A percentile compares a stretch with the other conserved stretches of the same genome.
Evolutionary conservation across 2,329 filamentous ascomycete genomes (phyloP).

Genomic region (Xylariaceae sp.): DNA sequence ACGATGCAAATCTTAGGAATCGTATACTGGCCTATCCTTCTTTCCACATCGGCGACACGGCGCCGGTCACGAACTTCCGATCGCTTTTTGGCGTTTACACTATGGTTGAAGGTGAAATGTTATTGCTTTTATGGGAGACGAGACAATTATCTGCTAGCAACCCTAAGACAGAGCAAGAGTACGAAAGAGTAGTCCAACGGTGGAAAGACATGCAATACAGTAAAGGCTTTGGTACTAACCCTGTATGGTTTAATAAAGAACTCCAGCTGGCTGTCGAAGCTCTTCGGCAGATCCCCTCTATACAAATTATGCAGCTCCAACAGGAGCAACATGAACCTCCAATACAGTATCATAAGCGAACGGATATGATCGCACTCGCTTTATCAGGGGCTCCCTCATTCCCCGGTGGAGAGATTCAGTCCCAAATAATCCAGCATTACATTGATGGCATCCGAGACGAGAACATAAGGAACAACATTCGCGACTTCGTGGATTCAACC

Average conservation of each 20-base stretch:
- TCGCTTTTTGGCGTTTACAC: conserved; percentile 60
- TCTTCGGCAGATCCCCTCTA: conserved; percentile 57
- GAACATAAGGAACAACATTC: conserved; percentile 52
- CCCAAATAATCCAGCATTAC: conserved; percentile 48
- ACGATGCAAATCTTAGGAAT: conserved; percentile 51
- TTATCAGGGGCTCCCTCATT: conserved; percentile 39
- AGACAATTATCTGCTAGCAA: conserved; percentile 36
- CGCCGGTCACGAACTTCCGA: conserved; percentile 44
- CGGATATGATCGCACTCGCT: conserved; percentile 46
- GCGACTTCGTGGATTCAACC: conserved; percentile 39
- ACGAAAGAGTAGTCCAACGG: conserved; percentile 44
- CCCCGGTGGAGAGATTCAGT: conserved; percentile 24
- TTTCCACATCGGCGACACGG: conserved; percentile 45
- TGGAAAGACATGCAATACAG: conserved; percentile 55
- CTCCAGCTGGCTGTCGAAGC: conserved; percentile 54
- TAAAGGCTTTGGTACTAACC: conserved; percentile 51
- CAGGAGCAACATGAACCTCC: conserved; percentile 61
- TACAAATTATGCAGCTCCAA: conserved; percentile 60
- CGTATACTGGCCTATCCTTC: conserved; percentile 55
- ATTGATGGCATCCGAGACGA: conserved; percentile 57
- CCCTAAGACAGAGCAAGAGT: conserved; percentile 45
- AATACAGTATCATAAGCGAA: conserved; percentile 54
- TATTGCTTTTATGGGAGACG: conserved; percentile 54
- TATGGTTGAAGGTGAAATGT: conserved; percentile 62
- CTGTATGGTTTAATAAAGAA: conserved; percentile 58